These are phyloP conservation scores for Trichosphaerium sp. DNA, from an alignment of 78 protist genomes.

Conservation along the genomic window DNA sequence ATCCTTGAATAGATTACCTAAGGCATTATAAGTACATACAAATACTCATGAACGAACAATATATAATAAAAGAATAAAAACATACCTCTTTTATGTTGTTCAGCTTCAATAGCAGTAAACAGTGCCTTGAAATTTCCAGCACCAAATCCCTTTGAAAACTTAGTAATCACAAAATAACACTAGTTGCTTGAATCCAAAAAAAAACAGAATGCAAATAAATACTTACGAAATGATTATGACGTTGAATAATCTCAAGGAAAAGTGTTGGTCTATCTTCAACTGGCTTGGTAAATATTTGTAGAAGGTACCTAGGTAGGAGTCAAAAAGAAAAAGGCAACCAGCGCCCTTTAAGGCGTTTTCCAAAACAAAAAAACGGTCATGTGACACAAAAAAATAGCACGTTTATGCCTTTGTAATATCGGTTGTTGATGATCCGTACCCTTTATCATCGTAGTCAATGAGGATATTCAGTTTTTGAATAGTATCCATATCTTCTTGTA, in stretches of 20 bases:
- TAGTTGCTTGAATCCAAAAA: background rate
- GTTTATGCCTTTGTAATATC: too few relatives aligned
- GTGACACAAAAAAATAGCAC: too few relatives aligned
- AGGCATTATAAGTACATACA: too few relatives aligned
- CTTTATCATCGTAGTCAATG: conserved; percentile 81
- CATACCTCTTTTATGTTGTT: conserved; percentile 42
- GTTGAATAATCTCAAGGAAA: conserved; percentile 82
- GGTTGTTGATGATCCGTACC: too few relatives aligned
- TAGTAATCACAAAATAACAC: background rate
- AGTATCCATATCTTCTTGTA: conserved; percentile 57
- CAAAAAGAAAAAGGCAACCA: too few relatives aligned
- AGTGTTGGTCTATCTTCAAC: conserved; percentile 82
- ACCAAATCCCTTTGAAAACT: conserved; percentile 74
- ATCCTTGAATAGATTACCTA: too few relatives aligned
- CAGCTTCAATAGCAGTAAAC: conserved; percentile 67
- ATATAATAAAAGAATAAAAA: too few relatives aligned
- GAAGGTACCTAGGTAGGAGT: too few relatives aligned
- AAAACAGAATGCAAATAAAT: background rate
- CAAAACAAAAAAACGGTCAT: too few relatives aligned
- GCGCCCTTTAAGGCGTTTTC: too few relatives aligned
- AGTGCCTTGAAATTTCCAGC: conserved; percentile 85
- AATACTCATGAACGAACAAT: too few relatives aligned
- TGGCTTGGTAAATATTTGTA: conserved; percentile 86
- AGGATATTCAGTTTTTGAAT: conserved; percentile 58
- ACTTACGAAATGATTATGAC: conserved; percentile 40